These are phyloP conservation scores for Phialophora macrospora DNA, from an alignment of 2,329 filamentous ascomycete species.

Conservation along the genomic window DNA sequence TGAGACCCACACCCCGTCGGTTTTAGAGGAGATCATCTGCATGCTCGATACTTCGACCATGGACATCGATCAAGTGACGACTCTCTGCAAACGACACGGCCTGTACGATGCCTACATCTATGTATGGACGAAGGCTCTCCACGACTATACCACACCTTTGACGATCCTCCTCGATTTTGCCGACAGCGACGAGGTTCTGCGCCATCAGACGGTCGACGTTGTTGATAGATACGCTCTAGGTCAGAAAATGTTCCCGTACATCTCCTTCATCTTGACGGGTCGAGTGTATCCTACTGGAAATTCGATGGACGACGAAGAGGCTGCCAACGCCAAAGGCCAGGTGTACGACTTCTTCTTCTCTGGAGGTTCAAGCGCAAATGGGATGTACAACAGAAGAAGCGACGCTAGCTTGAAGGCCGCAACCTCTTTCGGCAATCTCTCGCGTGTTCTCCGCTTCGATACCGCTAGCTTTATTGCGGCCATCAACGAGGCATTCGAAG, in stretches of 20 bases:
- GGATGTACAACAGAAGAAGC: constrained; percentile 42
- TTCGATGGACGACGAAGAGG: constrained; percentile 71
- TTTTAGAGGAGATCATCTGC: constrained; percentile 92
- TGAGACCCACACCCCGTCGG: constrained; percentile 71
- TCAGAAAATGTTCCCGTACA: constrained; percentile 90
- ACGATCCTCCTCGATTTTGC: constrained; percentile 65
- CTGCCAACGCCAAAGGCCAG: constrained; percentile 78
- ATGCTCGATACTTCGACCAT: constrained; percentile 87
- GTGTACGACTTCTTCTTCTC: constrained; percentile 95
- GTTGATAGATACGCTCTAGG: constrained; percentile 55
- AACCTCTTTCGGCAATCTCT: constrained; percentile 82
- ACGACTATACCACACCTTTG: constrained; percentile 88
- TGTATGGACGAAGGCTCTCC: constrained; percentile 90
- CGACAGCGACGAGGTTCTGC: neutral
- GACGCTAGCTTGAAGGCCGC: constrained; percentile 48
- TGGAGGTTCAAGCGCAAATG: constrained; percentile 62
- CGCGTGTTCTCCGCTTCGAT: constrained; percentile 84
- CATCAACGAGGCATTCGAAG: constrained; percentile 96
- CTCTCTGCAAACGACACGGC: constrained; percentile 85
- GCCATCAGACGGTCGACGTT: constrained; percentile 5
- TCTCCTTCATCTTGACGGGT: constrained; percentile 88
- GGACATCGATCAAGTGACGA: constrained; percentile 91
- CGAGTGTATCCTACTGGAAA: constrained; percentile 89
- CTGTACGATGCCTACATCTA: constrained; percentile 96
- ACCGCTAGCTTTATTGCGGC: constrained; percentile 91